These are phyloP conservation scores for Conidiobolus incongruus DNA, from an alignment of 371 early-diverging fungal species.

Conservation along the genomic window DNA sequence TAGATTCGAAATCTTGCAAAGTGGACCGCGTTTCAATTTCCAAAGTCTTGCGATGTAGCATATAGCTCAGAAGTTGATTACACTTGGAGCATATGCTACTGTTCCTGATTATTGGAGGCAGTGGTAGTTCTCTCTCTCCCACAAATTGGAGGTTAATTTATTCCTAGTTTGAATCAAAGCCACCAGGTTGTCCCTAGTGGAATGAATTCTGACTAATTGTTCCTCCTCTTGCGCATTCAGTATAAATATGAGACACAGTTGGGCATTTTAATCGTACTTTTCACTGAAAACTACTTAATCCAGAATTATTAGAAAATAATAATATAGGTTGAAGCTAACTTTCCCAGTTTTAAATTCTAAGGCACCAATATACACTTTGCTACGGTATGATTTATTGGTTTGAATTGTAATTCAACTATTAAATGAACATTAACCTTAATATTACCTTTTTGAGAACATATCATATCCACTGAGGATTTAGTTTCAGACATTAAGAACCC, in stretches of 20 bases:
- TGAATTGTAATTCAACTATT: too few species aligned
- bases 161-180: conserved; percentile 54
- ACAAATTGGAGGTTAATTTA: conserved; percentile 27
- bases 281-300: conserved; percentile 76
- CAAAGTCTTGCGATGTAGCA: too few species aligned
- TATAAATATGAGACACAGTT: conserved; percentile 53
- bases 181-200: conserved; percentile 34
- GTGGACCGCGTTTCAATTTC: too few species aligned
- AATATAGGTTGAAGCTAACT: conserved; percentile 20
- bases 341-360: conserved; percentile 77
- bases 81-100: too few species aligned
- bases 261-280: conserved; percentile 45
- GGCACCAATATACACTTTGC: too few species aligned
- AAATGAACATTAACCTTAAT: conserved; percentile 85
- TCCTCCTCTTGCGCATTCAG: conserved; percentile 19
- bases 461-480: conserved; percentile 78
- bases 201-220: conserved; percentile 28
- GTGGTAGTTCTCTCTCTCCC: conserved; percentile 18
- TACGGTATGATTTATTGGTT: too few species aligned
- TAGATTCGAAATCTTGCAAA: too few species aligned
- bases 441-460: conserved; percentile 81
- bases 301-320: conserved; percentile 66
- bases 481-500: too few species aligned
- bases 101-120: too few species aligned
- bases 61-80: too few species aligned